Evolutionary conservation across 1,284 basidiomycete species (phyloP).

Genomic region (Irpex rosettiformis): DNA sequence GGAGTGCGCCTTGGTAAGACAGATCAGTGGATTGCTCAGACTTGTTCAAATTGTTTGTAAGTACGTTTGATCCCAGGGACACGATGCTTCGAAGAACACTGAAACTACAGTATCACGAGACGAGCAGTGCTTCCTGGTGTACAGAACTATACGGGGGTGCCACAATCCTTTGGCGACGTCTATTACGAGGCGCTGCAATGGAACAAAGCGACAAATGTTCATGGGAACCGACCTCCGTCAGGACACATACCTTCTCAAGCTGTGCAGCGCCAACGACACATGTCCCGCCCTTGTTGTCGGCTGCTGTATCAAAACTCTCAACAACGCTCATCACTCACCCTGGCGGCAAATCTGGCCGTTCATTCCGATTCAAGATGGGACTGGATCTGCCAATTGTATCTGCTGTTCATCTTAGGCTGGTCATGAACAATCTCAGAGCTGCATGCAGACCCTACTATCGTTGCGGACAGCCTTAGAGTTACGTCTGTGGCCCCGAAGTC

Average conservation of each 20-base stretch:
- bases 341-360: neutral
- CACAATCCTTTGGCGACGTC: neutral
- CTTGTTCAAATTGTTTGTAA: conserved; percentile 1
- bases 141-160: neutral
- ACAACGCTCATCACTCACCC: neutral
- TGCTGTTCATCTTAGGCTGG: no score
- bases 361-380: neutral
- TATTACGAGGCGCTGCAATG: neutral
- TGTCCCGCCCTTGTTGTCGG: neutral
- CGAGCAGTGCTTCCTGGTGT: neutral
- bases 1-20: neutral
- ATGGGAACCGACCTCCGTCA: neutral
- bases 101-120: neutral
- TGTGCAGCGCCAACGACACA: neutral
- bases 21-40: conserved; percentile 4
- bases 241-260: neutral
- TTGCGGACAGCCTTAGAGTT: neutral
- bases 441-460: no score
- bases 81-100: neutral
- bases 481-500: neutral
- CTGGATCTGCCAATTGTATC: neutral
- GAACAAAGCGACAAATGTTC: neutral
- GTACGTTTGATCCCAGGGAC: neutral
- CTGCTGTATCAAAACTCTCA: neutral
- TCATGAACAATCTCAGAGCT: no score